Conservation (phyloP, 768 basidiomycete species). For the Filobasidium wieringae region DNA sequence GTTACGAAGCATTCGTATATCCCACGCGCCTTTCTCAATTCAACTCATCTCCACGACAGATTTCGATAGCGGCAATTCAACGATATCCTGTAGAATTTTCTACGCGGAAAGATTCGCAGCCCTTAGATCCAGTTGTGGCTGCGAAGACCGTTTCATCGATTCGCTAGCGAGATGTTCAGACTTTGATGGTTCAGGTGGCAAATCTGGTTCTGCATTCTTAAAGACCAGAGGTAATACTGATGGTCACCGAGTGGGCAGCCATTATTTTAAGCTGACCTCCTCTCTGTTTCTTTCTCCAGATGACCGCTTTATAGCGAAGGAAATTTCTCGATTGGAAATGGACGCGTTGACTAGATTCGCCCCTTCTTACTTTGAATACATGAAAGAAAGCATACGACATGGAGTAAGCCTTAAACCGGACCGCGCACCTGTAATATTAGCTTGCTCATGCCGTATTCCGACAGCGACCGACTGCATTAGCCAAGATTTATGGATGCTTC, state of each 20-base stretch:
- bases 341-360: slow-evolving; percentile 95
- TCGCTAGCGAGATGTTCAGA: slow-evolving; percentile 86
- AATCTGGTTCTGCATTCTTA: slow-evolving; percentile 90
- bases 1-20: slow-evolving; percentile 1
- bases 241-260: neutral
- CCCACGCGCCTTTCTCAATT: neutral
- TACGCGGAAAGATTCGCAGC: slow-evolving; percentile 97
- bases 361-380: slow-evolving; percentile 94
- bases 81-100: slow-evolving; percentile 84
- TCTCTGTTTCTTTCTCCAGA: slow-evolving; percentile 49
- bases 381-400: slow-evolving; percentile 80
- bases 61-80: slow-evolving; percentile 78
- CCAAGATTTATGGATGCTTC: slow-evolving; percentile 94
- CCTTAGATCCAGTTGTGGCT: slow-evolving; percentile 79
- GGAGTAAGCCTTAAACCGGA: slow-evolving; percentile 48
- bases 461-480: slow-evolving; percentile 83
- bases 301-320: slow-evolving; percentile 97
- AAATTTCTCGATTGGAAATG: slow-evolving; percentile 76
- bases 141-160: slow-evolving; percentile 86
- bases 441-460: neutral
- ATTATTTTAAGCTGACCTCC: neutral
- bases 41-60: slow-evolving; percentile 14
- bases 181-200: slow-evolving; percentile 91
- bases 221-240: slow-evolving; percentile 68
- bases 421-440: no score